Evolutionary conservation across 2,329 filamentous ascomycete species (phyloP).

Genomic region (Trichoderma guizhouense): DNA sequence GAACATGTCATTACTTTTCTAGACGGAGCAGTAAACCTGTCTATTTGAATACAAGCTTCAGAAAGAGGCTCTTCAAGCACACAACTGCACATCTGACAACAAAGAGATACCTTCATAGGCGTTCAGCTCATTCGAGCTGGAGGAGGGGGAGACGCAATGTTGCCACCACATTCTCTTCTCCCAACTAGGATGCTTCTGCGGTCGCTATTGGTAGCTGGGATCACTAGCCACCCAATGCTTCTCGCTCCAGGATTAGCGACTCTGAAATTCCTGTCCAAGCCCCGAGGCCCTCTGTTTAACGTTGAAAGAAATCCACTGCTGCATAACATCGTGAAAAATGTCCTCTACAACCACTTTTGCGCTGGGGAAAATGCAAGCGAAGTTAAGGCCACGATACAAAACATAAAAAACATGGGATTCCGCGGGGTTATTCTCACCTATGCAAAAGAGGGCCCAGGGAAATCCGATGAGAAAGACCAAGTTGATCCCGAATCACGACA

Average conservation of each 20-base stretch:
- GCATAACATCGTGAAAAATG: constrained; percentile 35
- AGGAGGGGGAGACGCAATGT: neutral
- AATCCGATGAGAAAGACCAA: constrained; percentile 22
- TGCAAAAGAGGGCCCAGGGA: constrained; percentile 42
- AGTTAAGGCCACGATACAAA: constrained; percentile 41
- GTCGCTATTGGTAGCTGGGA: neutral
- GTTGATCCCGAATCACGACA: neutral
- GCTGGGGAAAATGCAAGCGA: constrained; percentile 48
- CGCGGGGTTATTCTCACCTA: constrained; percentile 56
- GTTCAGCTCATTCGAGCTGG: neutral
- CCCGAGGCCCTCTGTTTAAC: neutral
- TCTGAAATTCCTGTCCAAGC: neutral
- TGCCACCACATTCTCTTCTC: constrained; percentile 12
- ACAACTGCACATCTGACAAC: neutral
- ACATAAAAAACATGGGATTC: constrained; percentile 49
- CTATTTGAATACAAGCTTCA: neutral
- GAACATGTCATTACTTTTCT: neutral
- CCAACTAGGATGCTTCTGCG: neutral
- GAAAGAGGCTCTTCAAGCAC: neutral
- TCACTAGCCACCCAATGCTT: constrained; percentile 5
- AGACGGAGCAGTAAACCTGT: neutral
- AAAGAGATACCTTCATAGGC: neutral
- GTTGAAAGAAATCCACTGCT: neutral
- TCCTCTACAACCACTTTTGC: constrained; percentile 56
- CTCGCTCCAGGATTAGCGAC: neutral